Evolutionary conservation across 2,329 filamentous ascomycete genomes (phyloP).

Genomic region (Paecilomyces formosus): DNA sequence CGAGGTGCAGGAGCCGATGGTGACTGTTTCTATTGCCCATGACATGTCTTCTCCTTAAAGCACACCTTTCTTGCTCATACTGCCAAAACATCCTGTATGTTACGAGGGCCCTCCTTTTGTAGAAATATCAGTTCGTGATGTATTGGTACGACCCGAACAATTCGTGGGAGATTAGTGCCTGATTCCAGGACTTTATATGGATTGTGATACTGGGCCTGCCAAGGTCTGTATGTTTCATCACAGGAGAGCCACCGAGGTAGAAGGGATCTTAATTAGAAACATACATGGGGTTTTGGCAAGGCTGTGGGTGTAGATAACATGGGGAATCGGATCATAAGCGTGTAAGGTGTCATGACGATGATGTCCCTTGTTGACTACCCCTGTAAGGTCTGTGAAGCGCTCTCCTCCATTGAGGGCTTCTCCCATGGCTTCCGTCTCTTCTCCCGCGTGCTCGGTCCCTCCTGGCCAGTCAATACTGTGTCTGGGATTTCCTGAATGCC

Average conservation of each 20-base stretch:
- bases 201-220: background rate
- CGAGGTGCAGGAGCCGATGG: background rate
- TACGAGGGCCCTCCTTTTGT: background rate
- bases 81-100: background rate
- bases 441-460: conserved; percentile 47
- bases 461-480: conserved; percentile 65
- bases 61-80: background rate
- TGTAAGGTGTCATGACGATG: background rate
- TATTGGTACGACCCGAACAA: background rate
- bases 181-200: background rate
- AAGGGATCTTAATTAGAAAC: background rate
- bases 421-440: conserved; percentile 73
- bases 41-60: background rate
- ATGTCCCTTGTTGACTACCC: background rate
- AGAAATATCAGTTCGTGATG: background rate
- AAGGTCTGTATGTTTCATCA: background rate
- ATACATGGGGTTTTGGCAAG: background rate
- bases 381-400: background rate
- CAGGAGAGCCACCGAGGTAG: background rate
- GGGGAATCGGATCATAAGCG: background rate
- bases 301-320: background rate
- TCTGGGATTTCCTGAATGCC: conserved; percentile 83
- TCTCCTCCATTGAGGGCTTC: conserved; percentile 29
- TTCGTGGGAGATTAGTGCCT: background rate
- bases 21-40: background rate